These are phyloP conservation scores for Microdochium bolleyi DNA, from an alignment of 2,329 filamentous ascomycete species.

Conservation along the genomic window DNA sequence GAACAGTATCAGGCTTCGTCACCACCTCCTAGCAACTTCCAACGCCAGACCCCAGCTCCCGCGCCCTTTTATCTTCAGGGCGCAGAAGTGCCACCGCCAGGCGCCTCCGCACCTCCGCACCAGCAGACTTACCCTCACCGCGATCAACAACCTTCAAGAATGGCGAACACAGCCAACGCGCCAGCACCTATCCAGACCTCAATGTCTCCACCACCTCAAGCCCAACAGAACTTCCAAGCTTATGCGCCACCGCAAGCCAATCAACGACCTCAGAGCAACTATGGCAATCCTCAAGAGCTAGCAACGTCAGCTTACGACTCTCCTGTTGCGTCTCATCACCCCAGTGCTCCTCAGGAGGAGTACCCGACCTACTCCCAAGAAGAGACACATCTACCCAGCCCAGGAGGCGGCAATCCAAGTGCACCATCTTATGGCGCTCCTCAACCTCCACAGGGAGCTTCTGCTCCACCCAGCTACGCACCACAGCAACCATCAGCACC, in stretches of 20 bases:
- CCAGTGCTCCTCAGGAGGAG: conserved; percentile 27
- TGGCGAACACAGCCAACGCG: conserved; percentile 37
- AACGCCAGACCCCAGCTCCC: conserved; percentile 41
- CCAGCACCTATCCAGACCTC: conserved; percentile 43
- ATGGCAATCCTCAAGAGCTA: conserved; percentile 67
- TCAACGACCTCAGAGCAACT: conserved; percentile 59
- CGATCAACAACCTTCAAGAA: conserved; percentile 35
- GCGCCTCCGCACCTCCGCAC: conserved; percentile 11
- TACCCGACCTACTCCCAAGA: conserved; percentile 42
- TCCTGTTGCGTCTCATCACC: conserved; percentile 50
- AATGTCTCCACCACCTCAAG: conserved; percentile 38
- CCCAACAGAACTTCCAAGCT: conserved; percentile 37
- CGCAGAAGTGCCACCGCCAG: conserved; percentile 39
- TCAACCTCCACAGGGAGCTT: conserved; percentile 11
- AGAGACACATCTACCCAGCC: conserved; percentile 26
- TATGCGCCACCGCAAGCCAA: conserved; percentile 35
- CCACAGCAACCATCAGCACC: conserved; percentile 11
- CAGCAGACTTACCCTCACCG: conserved; percentile 15
- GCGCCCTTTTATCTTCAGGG: conserved; percentile 62
- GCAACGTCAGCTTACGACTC: conserved; percentile 73
- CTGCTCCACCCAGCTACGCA: conserved; percentile 14
- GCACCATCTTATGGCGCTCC: conserved; percentile 14
- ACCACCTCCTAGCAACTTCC: conserved; percentile 46
- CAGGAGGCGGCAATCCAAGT: conserved; percentile 15
- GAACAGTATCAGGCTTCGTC: conserved; percentile 37